A percentile compares a stretch with the other conserved stretches of the same genome.
Conservation (phyloP, 2,329 filamentous ascomycete genomes). For the Trichoderma atrobrunneum region DNA sequence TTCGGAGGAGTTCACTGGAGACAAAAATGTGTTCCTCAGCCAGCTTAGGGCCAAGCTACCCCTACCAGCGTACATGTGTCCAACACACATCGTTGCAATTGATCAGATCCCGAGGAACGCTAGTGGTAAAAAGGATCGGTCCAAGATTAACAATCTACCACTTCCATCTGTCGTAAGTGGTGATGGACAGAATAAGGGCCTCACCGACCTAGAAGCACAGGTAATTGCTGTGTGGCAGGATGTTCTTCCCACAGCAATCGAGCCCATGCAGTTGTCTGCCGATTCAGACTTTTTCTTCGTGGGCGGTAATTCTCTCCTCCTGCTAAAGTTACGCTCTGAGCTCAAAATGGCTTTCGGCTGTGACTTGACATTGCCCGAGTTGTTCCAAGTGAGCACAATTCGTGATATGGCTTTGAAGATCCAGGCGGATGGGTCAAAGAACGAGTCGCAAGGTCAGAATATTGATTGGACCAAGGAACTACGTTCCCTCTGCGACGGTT, state of each 20-base stretch:
- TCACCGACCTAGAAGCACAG: not conserved
- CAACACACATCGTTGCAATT: not conserved
- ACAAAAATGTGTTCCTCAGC: not conserved
- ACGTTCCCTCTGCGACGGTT: not conserved
- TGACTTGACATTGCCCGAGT: not conserved
- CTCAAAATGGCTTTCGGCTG: not conserved
- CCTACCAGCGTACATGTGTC: not conserved
- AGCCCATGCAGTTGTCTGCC: not conserved
- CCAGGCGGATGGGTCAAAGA: not conserved
- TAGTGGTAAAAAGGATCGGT: not conserved
- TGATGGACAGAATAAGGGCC: not conserved
- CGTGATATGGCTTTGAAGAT: not conserved
- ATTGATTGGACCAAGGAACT: not conserved
- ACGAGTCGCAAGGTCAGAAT: not conserved
- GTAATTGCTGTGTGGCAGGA: not conserved
- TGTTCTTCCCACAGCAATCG: not conserved
- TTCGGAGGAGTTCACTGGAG: not conserved
- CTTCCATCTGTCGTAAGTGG: not conserved
- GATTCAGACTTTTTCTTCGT: not conserved
- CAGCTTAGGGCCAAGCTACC: not conserved
- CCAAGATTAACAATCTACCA: not conserved
- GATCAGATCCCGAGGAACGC: not conserved
- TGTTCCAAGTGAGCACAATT: not conserved
- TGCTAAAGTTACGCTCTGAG: not conserved
- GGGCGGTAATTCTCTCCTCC: not conserved